phyloP scores from a whole-genome alignment of 371 early-diverging fungal species.

The Apophysomyces ossiformis region DNA sequence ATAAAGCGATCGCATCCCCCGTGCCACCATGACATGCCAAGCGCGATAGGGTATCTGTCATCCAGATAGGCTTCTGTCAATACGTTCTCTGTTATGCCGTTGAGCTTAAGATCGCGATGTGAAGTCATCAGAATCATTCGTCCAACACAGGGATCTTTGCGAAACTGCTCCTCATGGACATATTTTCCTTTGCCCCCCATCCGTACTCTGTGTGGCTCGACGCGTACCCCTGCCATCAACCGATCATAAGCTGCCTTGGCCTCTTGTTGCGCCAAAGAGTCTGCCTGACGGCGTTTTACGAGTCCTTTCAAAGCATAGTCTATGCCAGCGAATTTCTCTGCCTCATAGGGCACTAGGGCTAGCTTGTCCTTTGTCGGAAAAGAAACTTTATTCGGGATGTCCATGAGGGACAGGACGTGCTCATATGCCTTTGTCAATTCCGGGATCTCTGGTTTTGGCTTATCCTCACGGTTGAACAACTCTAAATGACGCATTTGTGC shows the following conservation, averaged over 20 bases:
- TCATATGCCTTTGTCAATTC: slow-evolving; percentile 21
- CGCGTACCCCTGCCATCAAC: slow-evolving; percentile 10
- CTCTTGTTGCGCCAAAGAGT: slow-evolving; percentile 21
- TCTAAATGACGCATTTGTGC: slow-evolving; percentile 36
- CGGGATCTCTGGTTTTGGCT: slow-evolving; percentile 16
- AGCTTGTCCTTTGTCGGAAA: slow-evolving; percentile 25
- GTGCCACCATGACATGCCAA: slow-evolving; percentile 38
- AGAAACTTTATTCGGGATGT: slow-evolving; percentile 19
- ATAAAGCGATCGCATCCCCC: slow-evolving; percentile 32
- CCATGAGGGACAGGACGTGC: slow-evolving; percentile 27
- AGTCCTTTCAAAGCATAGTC: slow-evolving; percentile 26
- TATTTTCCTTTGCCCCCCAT: slow-evolving; percentile 36
- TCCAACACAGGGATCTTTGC: slow-evolving; percentile 17
- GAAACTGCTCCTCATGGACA: slow-evolving; percentile 12
- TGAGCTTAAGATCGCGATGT: slow-evolving; percentile 34
- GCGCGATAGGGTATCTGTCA: slow-evolving; percentile 27
- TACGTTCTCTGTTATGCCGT: slow-evolving; percentile 28
- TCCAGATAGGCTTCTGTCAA: slow-evolving; percentile 31
- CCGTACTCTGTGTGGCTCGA: slow-evolving; percentile 29
- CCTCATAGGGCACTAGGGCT: slow-evolving; percentile 18
- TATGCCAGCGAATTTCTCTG: slow-evolving; percentile 29
- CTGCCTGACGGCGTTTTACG: slow-evolving; percentile 20
- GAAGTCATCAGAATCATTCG: slow-evolving; percentile 35
- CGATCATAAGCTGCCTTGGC: slow-evolving; percentile 16
- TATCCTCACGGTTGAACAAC: slow-evolving; percentile 27